Base-by-base conservation (phyloP, 805 yeast species). In the Lipomyces sp. region DNA sequence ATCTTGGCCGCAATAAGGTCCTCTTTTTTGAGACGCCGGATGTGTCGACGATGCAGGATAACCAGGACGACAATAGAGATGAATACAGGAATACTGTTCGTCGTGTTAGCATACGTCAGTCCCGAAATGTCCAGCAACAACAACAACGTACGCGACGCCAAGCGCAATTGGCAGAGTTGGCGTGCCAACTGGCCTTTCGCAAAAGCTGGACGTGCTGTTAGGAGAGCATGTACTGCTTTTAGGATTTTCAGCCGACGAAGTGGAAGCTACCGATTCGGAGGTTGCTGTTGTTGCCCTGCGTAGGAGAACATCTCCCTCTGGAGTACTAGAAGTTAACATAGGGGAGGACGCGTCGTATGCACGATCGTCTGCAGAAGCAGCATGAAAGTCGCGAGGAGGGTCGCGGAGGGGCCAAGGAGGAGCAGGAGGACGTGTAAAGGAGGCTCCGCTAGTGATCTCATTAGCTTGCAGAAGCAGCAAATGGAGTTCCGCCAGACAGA, bases 21-120 rank as follows among this genome's bases (percentile, higher is more conserved):
- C 66, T 80, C 83, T 57, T 72, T 72, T 24, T 73, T 72, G 33
- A 76, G 69, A 35, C 73, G 72, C 10, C 75, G 71, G 35, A 73
- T 68, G 69, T 78, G 80, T 30, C 78, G 68, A 58, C 71, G 68
- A 53, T 77, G 77, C 51, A 80, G 66, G 70, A 74, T 71, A n/a
- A 71, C 56, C 39, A 78, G 64, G 18, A 78, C 69, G 13, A 73
- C 18, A 13, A 78, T 51, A 33, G 80, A 79, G 29, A 76, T 37
- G 2, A 68, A 59, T n/a, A 77, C 65, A 5, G 83, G 83, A 35
- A 80, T 73, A n/a, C 80, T 79, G 13, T 77, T 76, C 37, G n/a
- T 24, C 4, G 24, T 42, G n/a, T 42, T 63, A 53, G 45, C 56
- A 37, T 4, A 18, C 18, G 33, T 24, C 54, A 15, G 10, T 10